phyloP scores from a whole-genome alignment of 2,329 filamentous ascomycete species.

The Sclerotinia sclerotiorum region DNA sequence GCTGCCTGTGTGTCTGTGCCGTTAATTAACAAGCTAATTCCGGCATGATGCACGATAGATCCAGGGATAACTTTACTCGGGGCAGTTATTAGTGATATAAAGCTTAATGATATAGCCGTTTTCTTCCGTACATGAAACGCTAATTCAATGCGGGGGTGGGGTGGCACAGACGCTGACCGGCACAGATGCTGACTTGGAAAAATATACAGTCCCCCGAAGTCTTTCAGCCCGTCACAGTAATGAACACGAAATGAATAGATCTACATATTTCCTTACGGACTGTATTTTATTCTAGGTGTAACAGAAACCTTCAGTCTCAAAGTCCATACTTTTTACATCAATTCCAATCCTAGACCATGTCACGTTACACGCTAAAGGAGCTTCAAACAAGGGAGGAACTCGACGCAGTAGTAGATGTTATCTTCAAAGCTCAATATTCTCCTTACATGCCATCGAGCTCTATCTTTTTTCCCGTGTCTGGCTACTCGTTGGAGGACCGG shows the following conservation, averaged over 20 bases:
- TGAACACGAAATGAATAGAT: background rate
- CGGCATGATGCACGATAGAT: background rate
- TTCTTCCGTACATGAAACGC: background rate
- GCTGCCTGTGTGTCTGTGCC: background rate
- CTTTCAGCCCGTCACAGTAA: background rate
- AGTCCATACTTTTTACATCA: background rate
- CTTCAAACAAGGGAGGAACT: background rate
- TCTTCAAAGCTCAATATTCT: slow-evolving; percentile 5
- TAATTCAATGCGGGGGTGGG: background rate
- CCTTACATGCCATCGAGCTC: background rate
- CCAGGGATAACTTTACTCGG: background rate
- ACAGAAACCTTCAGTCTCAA: too few relatives aligned
- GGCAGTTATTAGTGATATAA: background rate
- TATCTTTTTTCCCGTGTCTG: background rate
- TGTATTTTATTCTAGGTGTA: background rate
- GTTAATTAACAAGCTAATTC: background rate
- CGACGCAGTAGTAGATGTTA: background rate
- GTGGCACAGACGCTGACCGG: background rate
- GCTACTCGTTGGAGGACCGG: background rate
- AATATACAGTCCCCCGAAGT: background rate
- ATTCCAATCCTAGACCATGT: background rate
- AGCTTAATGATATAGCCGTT: background rate
- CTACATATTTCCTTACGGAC: background rate
- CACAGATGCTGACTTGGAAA: background rate
- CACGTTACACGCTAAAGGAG: background rate